Conservation (phyloP, 192 early-diverging fungal genomes). For the Coemansia sp. region DNA sequence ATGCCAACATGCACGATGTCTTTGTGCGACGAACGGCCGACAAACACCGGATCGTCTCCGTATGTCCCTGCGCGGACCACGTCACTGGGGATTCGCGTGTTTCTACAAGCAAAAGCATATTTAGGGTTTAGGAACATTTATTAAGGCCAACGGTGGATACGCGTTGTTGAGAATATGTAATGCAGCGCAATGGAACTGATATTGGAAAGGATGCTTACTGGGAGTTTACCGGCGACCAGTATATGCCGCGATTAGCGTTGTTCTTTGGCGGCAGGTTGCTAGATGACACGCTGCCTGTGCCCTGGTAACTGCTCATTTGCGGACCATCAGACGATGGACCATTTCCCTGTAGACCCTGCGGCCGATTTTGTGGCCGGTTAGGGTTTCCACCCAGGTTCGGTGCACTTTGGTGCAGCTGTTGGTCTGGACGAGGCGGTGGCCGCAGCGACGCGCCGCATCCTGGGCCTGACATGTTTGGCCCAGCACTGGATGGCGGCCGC, state of each 20-base stretch:
- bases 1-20: slow-evolving; percentile 42
- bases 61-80: slow-evolving; percentile 32
- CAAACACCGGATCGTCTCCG: slow-evolving; percentile 22
- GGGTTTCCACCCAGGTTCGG: slow-evolving; percentile 11
- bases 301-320: background rate
- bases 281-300: slow-evolving; percentile 8
- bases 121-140: background rate
- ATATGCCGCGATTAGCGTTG: slow-evolving; percentile 14
- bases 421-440: slow-evolving; percentile 4
- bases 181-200: background rate
- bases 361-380: slow-evolving; percentile 1
- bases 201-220: slow-evolving; percentile 29
- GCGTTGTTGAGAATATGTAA: background rate
- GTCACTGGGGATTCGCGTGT: slow-evolving; percentile 21
- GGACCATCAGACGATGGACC: background rate
- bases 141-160: background rate
- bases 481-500: slow-evolving; percentile 13
- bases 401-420: slow-evolving; percentile 17
- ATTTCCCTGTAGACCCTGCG: background rate
- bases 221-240: slow-evolving; percentile 24
- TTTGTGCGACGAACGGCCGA: slow-evolving; percentile 33
- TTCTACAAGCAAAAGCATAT: slow-evolving; percentile 1
- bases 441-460: slow-evolving; percentile 11
- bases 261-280: slow-evolving; percentile 3
- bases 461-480: slow-evolving; percentile 6